phyloP scores from a whole-genome alignment of 2,329 filamentous ascomycete genomes.

The Sporothrix schenckii region DNA sequence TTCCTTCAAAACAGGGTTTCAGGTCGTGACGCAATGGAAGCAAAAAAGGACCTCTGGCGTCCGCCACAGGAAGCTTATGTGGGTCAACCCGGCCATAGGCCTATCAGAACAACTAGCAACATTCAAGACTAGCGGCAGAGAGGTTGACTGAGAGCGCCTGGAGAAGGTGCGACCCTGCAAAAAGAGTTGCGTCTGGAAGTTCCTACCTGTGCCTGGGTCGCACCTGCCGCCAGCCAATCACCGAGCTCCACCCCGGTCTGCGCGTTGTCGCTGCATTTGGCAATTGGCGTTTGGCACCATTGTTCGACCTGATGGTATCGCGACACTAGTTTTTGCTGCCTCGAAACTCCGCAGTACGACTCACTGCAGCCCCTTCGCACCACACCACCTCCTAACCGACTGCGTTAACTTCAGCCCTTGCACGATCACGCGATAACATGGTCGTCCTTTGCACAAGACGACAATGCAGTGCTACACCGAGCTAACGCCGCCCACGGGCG shows the following conservation, averaged over 20 bases:
- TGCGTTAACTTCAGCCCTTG: neutral
- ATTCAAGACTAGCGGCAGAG: neutral
- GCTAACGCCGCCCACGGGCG: conserved; percentile 88
- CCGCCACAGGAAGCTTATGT: conserved; percentile 32
- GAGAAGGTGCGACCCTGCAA: neutral
- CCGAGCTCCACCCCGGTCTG: conserved; percentile 9
- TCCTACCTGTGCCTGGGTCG: neutral
- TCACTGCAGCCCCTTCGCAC: neutral
- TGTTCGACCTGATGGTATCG: conserved; percentile 8
- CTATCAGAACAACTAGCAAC: neutral
- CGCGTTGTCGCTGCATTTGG: conserved; percentile 24
- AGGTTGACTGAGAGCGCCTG: neutral
- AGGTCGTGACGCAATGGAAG: conserved; percentile 34
- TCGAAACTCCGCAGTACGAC: neutral
- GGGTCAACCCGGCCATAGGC: conserved; percentile 13
- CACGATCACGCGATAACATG: conserved; percentile 28
- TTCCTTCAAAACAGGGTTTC: conserved; percentile 32
- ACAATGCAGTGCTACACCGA: conserved; percentile 97
- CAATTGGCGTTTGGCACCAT: conserved; percentile 18
- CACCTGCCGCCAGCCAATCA: conserved; percentile 31
- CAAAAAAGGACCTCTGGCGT: conserved; percentile 1
- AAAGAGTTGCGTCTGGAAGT: neutral
- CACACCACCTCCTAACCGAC: neutral
- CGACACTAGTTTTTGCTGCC: conserved; percentile 26
- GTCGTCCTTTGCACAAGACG: conserved; percentile 37